phyloP scores from a whole-genome alignment of 441 rosid species.

The Lepidium campestre region DNA sequence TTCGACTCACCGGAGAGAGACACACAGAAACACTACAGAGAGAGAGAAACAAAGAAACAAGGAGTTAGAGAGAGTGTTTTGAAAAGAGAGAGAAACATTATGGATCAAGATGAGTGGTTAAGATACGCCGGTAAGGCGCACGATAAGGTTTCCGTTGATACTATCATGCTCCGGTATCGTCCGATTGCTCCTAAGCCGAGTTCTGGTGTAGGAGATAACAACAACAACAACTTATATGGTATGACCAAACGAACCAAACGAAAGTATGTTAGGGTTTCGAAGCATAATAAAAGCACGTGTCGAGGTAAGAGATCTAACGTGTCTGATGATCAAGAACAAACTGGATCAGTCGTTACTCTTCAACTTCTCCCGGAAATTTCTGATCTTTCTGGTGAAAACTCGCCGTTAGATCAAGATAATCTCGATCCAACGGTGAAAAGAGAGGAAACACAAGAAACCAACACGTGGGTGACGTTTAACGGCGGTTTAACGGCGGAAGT shows the following conservation, averaged over 20 bases:
- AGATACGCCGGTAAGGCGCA: constrained; percentile 31
- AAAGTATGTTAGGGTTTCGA: constrained; percentile 72
- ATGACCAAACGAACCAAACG: constrained; percentile 43
- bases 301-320: neutral
- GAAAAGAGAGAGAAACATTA: constrained; percentile 1
- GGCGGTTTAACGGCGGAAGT: constrained; percentile 21
- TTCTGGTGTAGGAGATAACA: constrained; percentile 21
- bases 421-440: constrained; percentile 14
- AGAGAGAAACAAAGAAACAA: neutral
- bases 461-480: constrained; percentile 4
- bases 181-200: constrained; percentile 88
- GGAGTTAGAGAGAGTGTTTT: neutral
- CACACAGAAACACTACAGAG: neutral
- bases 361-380: constrained; percentile 51
- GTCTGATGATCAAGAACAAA: constrained; percentile 15
- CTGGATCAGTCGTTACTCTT: constrained; percentile 36
- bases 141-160: constrained; percentile 42
- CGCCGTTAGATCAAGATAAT: constrained; percentile 2
- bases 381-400: neutral
- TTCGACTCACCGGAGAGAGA: constrained; percentile 33
- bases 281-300: constrained; percentile 31
- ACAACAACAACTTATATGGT: neutral
- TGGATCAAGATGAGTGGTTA: constrained; percentile 37
- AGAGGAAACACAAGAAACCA: constrained; percentile 19
- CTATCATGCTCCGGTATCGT: constrained; percentile 71